A percentile compares a stretch with the other conserved stretches of the same genome.
phyloP scores from a whole-genome alignment of 2,329 filamentous ascomycete genomes.

The Fusarium verticillioides region DNA sequence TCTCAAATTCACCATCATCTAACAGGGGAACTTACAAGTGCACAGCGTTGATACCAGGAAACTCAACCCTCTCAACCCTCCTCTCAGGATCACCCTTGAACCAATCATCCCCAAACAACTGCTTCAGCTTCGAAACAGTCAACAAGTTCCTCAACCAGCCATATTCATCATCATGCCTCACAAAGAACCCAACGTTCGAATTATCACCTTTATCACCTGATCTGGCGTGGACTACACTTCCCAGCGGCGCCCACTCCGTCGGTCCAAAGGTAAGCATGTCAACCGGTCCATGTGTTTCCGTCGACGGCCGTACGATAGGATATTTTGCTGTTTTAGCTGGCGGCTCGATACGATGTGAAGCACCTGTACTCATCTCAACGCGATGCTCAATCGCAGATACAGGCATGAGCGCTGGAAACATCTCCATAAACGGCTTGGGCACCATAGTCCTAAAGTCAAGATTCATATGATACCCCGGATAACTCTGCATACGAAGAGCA shows the following conservation, averaged over 20 bases:
- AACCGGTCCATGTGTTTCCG: conserved; percentile 44
- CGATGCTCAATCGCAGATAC: conserved; percentile 45
- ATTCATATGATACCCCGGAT: conserved; percentile 57
- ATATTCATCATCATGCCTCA: conserved; percentile 56
- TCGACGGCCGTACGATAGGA: conserved; percentile 39
- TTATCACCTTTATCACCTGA: conserved; percentile 58
- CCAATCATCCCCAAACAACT: conserved; percentile 52
- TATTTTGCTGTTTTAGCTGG: conserved; percentile 39
- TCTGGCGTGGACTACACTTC: conserved; percentile 47
- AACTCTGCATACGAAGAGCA: conserved; percentile 54
- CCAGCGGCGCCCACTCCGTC: conserved; percentile 44
- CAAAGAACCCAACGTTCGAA: conserved; percentile 59
- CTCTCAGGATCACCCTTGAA: conserved; percentile 47
- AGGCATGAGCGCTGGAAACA: conserved; percentile 52
- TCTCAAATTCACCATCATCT: too few relatives aligned
- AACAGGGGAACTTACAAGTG: conserved; percentile 35
- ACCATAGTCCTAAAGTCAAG: conserved; percentile 57
- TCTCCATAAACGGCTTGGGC: conserved; percentile 57
- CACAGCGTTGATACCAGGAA: conserved; percentile 50
- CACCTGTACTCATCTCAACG: conserved; percentile 41
- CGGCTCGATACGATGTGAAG: conserved; percentile 28
- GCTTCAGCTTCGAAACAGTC: conserved; percentile 52
- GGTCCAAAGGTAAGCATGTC: conserved; percentile 43
- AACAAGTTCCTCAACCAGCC: conserved; percentile 57
- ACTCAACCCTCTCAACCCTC: conserved; percentile 57